Percentiles rank a stretch among this genome's conserved stretches.
Conservation (phyloP, 75 land plant species). For the Pseudotsuga menziesii region DNA sequence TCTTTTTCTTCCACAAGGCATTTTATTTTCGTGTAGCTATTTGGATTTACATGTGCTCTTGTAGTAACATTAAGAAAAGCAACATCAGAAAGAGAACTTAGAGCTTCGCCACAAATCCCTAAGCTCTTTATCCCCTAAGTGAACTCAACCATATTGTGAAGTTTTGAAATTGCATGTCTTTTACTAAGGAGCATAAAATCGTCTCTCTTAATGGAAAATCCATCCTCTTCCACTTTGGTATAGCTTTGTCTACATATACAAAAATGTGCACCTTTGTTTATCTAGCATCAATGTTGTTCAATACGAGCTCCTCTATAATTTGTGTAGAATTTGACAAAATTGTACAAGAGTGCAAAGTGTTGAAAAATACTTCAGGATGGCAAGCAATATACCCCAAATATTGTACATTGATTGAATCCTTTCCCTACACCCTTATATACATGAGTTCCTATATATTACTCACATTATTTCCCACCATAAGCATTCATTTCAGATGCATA, state of each 20-base stretch:
- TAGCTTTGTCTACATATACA: slow-evolving; percentile 44
- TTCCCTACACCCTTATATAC: no score
- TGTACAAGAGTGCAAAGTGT: slow-evolving; percentile 62
- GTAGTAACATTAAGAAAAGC: slow-evolving; percentile 32
- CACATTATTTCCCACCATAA: no score
- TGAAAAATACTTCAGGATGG: slow-evolving; percentile 34
- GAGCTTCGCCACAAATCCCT: slow-evolving; percentile 86
- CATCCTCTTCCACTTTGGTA: slow-evolving; percentile 87
- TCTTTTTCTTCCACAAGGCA: no score
- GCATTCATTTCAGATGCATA: no score
- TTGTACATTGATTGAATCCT: no score
- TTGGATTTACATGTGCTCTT: no score
- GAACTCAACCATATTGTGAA: slow-evolving; percentile 37
- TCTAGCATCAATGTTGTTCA: slow-evolving; percentile 87
- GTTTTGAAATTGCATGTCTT: slow-evolving; percentile 85
- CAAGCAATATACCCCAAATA: no score
- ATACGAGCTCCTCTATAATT: slow-evolving; percentile 86
- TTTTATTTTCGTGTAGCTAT: no score
- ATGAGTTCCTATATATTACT: no score
- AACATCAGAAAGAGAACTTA: slow-evolving; percentile 83
- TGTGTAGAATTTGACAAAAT: slow-evolving; percentile 62
- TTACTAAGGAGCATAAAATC: slow-evolving; percentile 78
- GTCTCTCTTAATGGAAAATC: slow-evolving; percentile 80
- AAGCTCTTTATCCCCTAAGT: slow-evolving; percentile 42
- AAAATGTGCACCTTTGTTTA: slow-evolving; percentile 66